Evolutionary conservation across 257 asterid genomes (phyloP).

Genomic region (Salvia miltiorrhiza): DNA sequence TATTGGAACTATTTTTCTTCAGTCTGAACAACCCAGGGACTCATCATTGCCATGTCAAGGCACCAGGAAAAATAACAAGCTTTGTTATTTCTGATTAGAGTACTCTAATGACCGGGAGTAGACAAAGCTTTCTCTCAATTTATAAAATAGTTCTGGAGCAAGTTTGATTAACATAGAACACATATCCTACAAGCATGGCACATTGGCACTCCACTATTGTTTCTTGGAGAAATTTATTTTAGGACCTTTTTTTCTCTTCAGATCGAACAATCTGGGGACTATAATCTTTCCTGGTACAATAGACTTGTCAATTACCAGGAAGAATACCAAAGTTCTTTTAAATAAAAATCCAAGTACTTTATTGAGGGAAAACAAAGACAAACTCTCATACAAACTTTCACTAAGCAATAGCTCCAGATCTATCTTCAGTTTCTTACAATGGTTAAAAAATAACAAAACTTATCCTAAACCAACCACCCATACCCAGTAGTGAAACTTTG

Average conservation of each 20-base stretch:
- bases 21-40: not conserved
- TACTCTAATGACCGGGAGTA: too few species aligned
- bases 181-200: not conserved
- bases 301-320: not conserved
- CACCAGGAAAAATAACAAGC: not conserved
- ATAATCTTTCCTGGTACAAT: too few species aligned
- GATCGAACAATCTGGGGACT: not conserved
- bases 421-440: not conserved
- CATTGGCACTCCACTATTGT: not conserved
- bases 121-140: too few species aligned
- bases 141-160: too few species aligned
- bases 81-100: too few species aligned
- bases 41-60: too few species aligned
- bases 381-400: not conserved
- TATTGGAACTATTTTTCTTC: not conserved
- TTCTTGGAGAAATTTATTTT: not conserved
- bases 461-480: not conserved
- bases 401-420: constrained; percentile 6
- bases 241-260: not conserved
- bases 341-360: too few species aligned
- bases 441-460: not conserved
- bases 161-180: not conserved
- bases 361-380: not conserved
- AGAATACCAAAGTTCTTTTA: not conserved
- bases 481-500: not conserved